Conservation (phyloP, 306 rosid species). For the Dryas drummondii region DNA sequence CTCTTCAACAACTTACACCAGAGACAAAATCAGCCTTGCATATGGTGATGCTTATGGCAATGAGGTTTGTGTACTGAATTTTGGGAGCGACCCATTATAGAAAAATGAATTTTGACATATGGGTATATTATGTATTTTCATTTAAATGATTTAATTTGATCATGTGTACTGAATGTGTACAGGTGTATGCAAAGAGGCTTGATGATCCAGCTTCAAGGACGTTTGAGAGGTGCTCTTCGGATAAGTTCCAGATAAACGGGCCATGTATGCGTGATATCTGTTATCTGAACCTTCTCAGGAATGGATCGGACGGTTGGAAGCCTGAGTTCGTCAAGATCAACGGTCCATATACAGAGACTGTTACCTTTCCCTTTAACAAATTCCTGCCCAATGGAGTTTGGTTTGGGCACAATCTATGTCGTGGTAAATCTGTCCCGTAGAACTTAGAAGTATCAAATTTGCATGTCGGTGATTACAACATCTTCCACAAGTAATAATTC, state of each 20-base stretch:
- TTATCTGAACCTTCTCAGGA: conserved; percentile 7
- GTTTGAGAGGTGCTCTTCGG: conserved; percentile 9
- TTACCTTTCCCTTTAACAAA: neutral
- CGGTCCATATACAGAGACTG: conserved; percentile 1
- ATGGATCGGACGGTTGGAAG: conserved; percentile 9
- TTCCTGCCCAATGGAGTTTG: conserved; percentile 1
- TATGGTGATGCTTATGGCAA: conserved; percentile 3
- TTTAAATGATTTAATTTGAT: neutral
- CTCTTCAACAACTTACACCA: neutral
- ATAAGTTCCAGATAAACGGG: neutral
- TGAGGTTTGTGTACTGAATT: neutral
- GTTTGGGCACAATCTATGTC: conserved; percentile 5
- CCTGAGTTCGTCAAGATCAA: conserved; percentile 9
- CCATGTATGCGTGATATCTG: neutral
- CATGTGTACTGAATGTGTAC: neutral
- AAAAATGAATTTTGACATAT: too few species aligned
- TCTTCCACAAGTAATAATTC: too few species aligned
- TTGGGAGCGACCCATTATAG: too few species aligned
- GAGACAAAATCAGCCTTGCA: conserved; percentile 8
- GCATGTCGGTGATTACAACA: too few species aligned
- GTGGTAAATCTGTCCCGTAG: neutral
- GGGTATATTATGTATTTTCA: too few species aligned
- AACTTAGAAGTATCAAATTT: neutral
- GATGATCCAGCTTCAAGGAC: neutral
- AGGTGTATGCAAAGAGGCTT: conserved; percentile 2